Base-by-base conservation (phyloP, 495 filamentous ascomycete species). In the Darksidea phi region DNA sequence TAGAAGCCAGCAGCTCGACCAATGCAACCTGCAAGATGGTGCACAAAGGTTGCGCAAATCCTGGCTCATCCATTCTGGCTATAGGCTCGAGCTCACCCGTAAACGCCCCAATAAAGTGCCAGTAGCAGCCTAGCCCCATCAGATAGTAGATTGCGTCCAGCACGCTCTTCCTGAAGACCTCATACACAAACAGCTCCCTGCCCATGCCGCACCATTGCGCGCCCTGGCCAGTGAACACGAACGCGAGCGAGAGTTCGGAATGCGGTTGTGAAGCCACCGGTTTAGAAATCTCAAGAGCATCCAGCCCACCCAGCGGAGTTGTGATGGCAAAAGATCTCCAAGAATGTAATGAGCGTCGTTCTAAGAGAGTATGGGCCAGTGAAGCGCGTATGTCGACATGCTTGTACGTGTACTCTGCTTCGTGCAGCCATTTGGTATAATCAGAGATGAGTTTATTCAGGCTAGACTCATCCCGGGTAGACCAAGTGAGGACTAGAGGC, bases 21-120 rank as follows among this genome's bases (percentile, higher is more conserved):
- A 82, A 54, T 1, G 73, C 76, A 13, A 82, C 54, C 48, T 81
- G 78, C 1, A 82, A 43, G 0, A 67, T 73, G 0, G 75, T 78
- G 52, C 73, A 78, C 0, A 77, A 5, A 0, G 79, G 69, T 17
- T 80, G 79, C 2, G 64, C 61, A 20, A 58, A 56, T 20, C 46
- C 10, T 37, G 26, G 41, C 32, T 15, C n/a, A 24, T 53, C 12
- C 12, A 49, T 25, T 23, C 1, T 11, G 3, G 51, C 53, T 41
- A 17, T 10, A n/a, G 6, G 18, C 37, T 37, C 25, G n/a, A 42
- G n/a, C n/a, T 23, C 24, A 10, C 28, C n/a, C 15, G 5, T 8
- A 15, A 52, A 24, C 23, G 38, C 46, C 11, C 12, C 28, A 54
- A 21, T 18, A 45, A 32, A 15, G 36, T 21, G 17, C 15, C 51